Evolutionary conservation across 257 asterid genomes (phyloP).

Genomic region (Plectranthus barbatus): DNA sequence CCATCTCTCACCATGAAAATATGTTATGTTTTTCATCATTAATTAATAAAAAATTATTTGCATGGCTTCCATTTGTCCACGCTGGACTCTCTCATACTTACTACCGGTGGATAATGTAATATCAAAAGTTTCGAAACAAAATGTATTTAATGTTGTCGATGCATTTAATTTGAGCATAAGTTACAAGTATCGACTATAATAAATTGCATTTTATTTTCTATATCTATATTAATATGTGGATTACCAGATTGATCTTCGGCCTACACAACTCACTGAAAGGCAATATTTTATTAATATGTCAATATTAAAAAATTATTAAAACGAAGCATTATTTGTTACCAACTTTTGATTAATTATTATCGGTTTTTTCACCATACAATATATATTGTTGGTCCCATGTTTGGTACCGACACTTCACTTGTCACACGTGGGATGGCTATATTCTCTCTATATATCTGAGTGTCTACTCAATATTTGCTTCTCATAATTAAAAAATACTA

Average conservation of each 20-base stretch:
- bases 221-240: no score
- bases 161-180: no score
- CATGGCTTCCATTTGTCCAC: slow-evolving; percentile 13
- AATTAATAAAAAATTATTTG: slow-evolving; percentile 4
- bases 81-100: neutral
- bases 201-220: no score
- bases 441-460: neutral
- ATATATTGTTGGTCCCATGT: slow-evolving; percentile 1
- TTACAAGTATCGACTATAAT: no score
- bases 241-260: neutral
- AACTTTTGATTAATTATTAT: slow-evolving; percentile 2
- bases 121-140: no score
- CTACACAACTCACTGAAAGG: neutral
- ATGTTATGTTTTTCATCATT: neutral
- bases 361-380: neutral
- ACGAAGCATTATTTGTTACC: neutral
- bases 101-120: neutral
- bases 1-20: neutral
- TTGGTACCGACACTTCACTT: slow-evolving; percentile 6
- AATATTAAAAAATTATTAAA: neutral
- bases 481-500: no score
- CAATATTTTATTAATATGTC: slow-evolving; percentile 1
- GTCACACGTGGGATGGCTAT: slow-evolving; percentile 23
- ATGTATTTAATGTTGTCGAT: no score
- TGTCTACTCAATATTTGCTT: neutral